phyloP scores from a whole-genome alignment of 208 protist species.

The Borovskyia barvae region DNA sequence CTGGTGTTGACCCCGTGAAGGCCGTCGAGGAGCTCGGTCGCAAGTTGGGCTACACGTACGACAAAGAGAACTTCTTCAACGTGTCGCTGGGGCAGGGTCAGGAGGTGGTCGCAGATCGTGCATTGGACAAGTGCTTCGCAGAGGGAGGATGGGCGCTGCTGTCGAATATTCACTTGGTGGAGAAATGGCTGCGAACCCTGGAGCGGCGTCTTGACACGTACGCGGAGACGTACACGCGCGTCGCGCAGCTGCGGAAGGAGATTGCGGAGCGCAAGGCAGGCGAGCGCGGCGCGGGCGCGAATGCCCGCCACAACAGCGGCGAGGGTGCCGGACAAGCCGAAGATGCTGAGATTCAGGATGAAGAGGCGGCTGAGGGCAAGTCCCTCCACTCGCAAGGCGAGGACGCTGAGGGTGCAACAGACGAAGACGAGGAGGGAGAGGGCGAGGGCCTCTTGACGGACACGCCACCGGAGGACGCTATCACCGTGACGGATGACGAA shows the following conservation, averaged over 20 bases:
- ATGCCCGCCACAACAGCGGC: no score
- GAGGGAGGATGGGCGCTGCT: constrained; percentile 97
- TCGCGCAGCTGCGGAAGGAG: constrained; percentile 88
- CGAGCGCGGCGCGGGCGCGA: constrained; percentile 29
- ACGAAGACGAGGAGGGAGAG: constrained; percentile 17
- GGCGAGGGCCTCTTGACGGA: constrained; percentile 13
- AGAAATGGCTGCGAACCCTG: constrained; percentile 95
- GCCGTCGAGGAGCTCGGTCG: constrained; percentile 93
- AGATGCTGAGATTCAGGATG: constrained; percentile 17
- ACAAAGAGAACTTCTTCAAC: constrained; percentile 94
- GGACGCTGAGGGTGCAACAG: constrained; percentile 15
- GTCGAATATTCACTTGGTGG: constrained; percentile 98
- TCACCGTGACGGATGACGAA: constrained; percentile 86
- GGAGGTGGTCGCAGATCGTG: constrained; percentile 95
- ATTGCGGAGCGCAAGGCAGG: constrained; percentile 76
- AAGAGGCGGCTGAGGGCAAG: background rate
- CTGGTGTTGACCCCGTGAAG: constrained; percentile 98
- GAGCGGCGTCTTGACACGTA: constrained; percentile 97
- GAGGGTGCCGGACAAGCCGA: constrained; percentile 1
- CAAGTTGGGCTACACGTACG: constrained; percentile 94
- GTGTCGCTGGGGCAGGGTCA: constrained; percentile 99
- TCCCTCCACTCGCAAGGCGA: background rate
- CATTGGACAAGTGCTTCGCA: constrained; percentile 91
- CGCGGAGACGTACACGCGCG: constrained; percentile 88
- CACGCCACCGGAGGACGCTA: constrained; percentile 25